phyloP scores from a whole-genome alignment of 2,329 filamentous ascomycete genomes.

The Aureobasidium leucospermi region DNA sequence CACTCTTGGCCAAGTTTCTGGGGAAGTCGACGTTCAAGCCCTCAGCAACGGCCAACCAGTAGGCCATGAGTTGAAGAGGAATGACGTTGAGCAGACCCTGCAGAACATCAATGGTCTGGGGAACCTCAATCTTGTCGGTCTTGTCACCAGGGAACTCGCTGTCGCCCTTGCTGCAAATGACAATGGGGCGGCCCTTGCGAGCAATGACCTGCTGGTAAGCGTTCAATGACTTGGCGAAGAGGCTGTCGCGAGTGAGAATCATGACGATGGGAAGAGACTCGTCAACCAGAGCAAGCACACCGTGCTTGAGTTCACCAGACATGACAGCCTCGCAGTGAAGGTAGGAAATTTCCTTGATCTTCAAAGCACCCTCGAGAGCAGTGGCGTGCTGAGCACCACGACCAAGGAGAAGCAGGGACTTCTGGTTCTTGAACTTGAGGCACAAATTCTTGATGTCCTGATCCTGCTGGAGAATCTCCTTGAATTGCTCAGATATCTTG shows the following conservation, averaged over 20 bases:
- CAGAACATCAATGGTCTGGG: constrained; percentile 87
- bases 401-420: constrained; percentile 86
- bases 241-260: constrained; percentile 92
- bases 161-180: constrained; percentile 91
- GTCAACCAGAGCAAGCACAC: constrained; percentile 92
- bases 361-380: constrained; percentile 90
- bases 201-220: constrained; percentile 99
- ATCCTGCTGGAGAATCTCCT: constrained; percentile 82
- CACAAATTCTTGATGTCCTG: constrained; percentile 92
- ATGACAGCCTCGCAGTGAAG: constrained; percentile 99
- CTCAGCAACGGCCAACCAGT: constrained; percentile 96
- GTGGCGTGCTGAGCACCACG: constrained; percentile 96
- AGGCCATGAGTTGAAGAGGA: constrained; percentile 93
- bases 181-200: constrained; percentile 89
- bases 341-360: constrained; percentile 99
- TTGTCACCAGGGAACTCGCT: constrained; percentile 80
- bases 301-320: constrained; percentile 99
- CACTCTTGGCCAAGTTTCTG: constrained; percentile 96
- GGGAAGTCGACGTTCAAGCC: constrained; percentile 98
- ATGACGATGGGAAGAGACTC: constrained; percentile 99
- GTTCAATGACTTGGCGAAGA: constrained; percentile 98
- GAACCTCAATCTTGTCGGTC: constrained; percentile 96
- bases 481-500: constrained; percentile 85
- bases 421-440: constrained; percentile 92
- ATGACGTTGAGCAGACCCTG: constrained; percentile 98